A percentile compares a stretch with the other conserved stretches of the same genome.
These are phyloP conservation scores for Penicillium sp. DNA, from an alignment of 2,329 filamentous ascomycete genomes.

Conservation along the genomic window DNA sequence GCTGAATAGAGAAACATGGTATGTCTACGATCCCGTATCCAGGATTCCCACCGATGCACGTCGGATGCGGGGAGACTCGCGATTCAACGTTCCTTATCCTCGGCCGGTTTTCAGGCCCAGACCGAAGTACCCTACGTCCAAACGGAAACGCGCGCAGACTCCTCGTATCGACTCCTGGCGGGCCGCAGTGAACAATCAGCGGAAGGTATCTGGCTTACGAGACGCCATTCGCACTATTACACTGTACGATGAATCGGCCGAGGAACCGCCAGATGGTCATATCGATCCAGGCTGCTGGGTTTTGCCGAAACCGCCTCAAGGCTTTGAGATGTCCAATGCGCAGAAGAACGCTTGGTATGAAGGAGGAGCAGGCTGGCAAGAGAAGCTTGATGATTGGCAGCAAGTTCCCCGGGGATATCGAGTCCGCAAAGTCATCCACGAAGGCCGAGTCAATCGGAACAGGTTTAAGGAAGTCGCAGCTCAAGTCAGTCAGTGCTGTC, in stretches of 20 bases:
- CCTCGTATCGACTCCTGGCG: conserved; percentile 42
- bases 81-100: conserved; percentile 33
- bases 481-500: conserved; percentile 21
- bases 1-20: conserved; percentile 42
- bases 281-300: conserved; percentile 44
- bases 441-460: conserved; percentile 37
- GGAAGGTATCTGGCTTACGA: conserved; percentile 30
- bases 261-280: conserved; percentile 38
- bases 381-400: conserved; percentile 42
- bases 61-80: conserved; percentile 36
- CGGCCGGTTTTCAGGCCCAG: conserved; percentile 16
- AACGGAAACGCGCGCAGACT: conserved; percentile 20
- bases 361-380: conserved; percentile 40
- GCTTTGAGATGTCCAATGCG: conserved; percentile 33
- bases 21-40: conserved; percentile 40
- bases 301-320: conserved; percentile 41
- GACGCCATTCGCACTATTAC: conserved; percentile 31
- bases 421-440: conserved; percentile 34
- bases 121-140: conserved; percentile 27
- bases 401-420: conserved; percentile 36
- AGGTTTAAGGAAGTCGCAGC: conserved; percentile 30
- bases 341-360: conserved; percentile 41
- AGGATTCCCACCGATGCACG: conserved; percentile 32
- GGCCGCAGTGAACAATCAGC: conserved; percentile 34
- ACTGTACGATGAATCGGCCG: conserved; percentile 36